phyloP scores from a whole-genome alignment of 2,329 filamentous ascomycete genomes.

The Ceratocystis cubensis region DNA sequence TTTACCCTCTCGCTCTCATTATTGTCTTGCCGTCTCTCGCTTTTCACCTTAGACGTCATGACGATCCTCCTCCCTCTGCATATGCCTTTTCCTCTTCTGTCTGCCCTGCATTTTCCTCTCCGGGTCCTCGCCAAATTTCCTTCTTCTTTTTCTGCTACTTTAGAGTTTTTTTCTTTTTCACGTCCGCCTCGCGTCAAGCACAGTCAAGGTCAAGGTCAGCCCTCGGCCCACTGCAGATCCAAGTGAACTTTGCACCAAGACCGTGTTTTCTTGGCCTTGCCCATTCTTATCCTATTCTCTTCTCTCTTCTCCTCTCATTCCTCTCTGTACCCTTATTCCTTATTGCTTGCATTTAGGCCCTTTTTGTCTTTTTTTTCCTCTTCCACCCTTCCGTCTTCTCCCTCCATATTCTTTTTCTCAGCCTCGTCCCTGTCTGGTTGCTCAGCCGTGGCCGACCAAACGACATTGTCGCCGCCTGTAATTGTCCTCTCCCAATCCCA shows the following conservation, averaged over 20 bases:
- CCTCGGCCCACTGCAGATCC: slow-evolving; percentile 18
- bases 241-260: slow-evolving; percentile 9
- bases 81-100: no score
- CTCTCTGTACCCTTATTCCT: slow-evolving; percentile 3
- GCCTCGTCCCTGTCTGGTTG: slow-evolving; percentile 1
- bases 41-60: no score
- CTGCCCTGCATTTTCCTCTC: not conserved
- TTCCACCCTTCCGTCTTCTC: not conserved
- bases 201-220: slow-evolving; percentile 3
- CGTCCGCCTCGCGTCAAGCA: slow-evolving; percentile 13
- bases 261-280: slow-evolving; percentile 8
- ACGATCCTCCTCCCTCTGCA: no score
- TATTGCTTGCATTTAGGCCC: not conserved
- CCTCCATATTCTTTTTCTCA: slow-evolving; percentile 8
- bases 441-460: not conserved
- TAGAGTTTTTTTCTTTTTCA: slow-evolving; percentile 10
- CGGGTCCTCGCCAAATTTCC: slow-evolving; percentile 4
- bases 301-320: not conserved
- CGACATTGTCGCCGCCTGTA: not conserved
- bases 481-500: not conserved
- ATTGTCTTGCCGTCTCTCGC: no score
- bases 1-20: no score
- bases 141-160: not conserved
- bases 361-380: slow-evolving; percentile 3
- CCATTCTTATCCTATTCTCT: not conserved